A percentile compares a stretch with the other conserved stretches of the same genome.
These are phyloP conservation scores for Penicillium frequentans DNA, from an alignment of 2,329 filamentous ascomycete species.

Conservation along the genomic window DNA sequence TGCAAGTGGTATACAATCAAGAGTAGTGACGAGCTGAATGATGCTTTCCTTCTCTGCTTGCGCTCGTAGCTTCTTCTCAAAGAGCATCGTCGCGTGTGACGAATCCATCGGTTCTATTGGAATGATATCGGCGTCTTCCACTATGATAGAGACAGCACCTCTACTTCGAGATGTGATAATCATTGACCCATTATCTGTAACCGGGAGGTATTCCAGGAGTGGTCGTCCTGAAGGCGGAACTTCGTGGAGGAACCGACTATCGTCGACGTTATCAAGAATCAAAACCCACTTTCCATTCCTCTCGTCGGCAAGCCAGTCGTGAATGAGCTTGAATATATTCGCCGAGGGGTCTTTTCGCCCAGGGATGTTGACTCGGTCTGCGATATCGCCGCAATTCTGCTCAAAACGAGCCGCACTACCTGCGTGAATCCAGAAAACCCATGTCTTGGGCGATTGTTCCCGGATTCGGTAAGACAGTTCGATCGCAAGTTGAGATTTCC, in stretches of 20 bases:
- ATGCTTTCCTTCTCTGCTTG: background rate
- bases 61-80: slow-evolving; percentile 28
- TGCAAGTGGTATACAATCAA: slow-evolving; percentile 33
- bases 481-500: slow-evolving; percentile 41
- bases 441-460: slow-evolving; percentile 27
- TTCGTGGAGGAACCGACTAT: slow-evolving; percentile 14
- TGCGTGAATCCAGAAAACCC: slow-evolving; percentile 42
- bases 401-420: slow-evolving; percentile 24
- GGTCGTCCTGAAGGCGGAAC: background rate
- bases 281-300: slow-evolving; percentile 23
- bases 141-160: slow-evolving; percentile 5
- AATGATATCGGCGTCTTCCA: slow-evolving; percentile 14
- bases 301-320: slow-evolving; percentile 20
- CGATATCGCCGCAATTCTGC: slow-evolving; percentile 2
- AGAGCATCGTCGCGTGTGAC: slow-evolving; percentile 25
- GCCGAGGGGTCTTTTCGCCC: slow-evolving; percentile 29
- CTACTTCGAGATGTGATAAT: slow-evolving; percentile 17
- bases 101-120: slow-evolving; percentile 25
- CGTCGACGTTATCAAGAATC: slow-evolving; percentile 28
- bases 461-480: slow-evolving; percentile 36
- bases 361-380: background rate
- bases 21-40: background rate
- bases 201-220: slow-evolving; percentile 11
- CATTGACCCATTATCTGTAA: slow-evolving; percentile 10
- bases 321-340: slow-evolving; percentile 33